Percentiles rank a stretch among this genome's conserved stretches.
These are phyloP conservation scores for Solanum hybrid DNA, from an alignment of 305 asterid genomes.

Conservation along the genomic window DNA sequence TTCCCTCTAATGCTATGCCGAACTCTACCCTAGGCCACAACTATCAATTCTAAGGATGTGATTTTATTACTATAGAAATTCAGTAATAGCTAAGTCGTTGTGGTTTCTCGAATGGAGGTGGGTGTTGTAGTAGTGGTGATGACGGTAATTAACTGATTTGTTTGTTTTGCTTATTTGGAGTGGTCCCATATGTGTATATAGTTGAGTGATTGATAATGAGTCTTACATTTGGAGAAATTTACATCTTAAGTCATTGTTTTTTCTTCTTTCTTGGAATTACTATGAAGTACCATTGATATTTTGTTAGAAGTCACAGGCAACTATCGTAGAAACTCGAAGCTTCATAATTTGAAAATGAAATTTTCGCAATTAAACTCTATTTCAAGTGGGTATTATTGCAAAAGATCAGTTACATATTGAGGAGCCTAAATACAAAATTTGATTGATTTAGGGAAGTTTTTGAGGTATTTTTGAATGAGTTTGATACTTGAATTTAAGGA, in stretches of 20 bases:
- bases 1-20: too few relatives aligned
- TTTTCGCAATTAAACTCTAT: not conserved
- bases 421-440: not conserved
- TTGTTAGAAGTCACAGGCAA: not conserved
- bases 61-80: not conserved
- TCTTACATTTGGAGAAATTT: not conserved
- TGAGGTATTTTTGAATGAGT: not conserved
- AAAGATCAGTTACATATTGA: not conserved
- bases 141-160: not conserved
- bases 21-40: too few relatives aligned
- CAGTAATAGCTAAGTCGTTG: not conserved
- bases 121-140: not conserved
- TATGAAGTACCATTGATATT: not conserved
- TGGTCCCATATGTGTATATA: not conserved
- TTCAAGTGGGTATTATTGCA: not conserved
- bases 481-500: not conserved
- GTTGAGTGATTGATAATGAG: not conserved
- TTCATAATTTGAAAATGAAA: too few relatives aligned
- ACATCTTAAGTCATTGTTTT: not conserved
- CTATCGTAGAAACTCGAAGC: not conserved
- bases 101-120: not conserved
- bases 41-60: not conserved
- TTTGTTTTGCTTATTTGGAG: not conserved
- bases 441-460: not conserved
- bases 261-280: not conserved